Percentiles rank a stretch among this genome's conserved stretches.
Conservation (phyloP, 2,329 filamentous ascomycete genomes). For the Botrytis medusae region DNA sequence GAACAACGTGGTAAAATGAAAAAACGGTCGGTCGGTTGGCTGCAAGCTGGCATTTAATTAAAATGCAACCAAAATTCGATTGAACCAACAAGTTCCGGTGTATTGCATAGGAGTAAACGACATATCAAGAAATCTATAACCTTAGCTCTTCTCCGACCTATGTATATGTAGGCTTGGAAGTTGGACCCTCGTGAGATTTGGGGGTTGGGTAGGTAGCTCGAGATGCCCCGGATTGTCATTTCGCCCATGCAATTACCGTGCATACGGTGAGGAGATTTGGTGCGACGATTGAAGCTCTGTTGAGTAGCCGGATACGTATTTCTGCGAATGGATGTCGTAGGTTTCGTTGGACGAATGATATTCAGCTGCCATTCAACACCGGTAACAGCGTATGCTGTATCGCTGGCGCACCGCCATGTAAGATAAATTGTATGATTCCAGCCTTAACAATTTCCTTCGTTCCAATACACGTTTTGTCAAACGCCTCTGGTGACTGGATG, state of each 20-base stretch:
- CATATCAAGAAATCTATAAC: not conserved
- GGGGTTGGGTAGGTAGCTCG: not conserved
- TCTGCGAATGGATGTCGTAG: not conserved
- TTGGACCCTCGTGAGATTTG: not conserved
- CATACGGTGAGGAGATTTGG: not conserved
- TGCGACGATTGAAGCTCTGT: not conserved
- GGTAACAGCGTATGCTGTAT: slow-evolving; percentile 3
- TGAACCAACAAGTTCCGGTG: not conserved
- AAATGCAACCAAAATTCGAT: not conserved
- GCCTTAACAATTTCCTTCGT: slow-evolving; percentile 4
- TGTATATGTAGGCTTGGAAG: not conserved
- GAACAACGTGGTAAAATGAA: not conserved
- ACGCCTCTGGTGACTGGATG: slow-evolving; percentile 10
- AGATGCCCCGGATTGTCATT: not conserved
- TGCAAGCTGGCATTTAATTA: slow-evolving; percentile 8
- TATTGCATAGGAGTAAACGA: slow-evolving; percentile 12
- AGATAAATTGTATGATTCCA: slow-evolving; percentile 1
- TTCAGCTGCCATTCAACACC: not conserved
- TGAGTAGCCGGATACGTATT: not conserved
- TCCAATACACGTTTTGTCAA: slow-evolving; percentile 5
- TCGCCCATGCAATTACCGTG: not conserved
- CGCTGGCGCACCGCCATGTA: not conserved
- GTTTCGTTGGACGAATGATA: not conserved
- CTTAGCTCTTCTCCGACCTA: not conserved
- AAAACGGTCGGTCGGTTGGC: not conserved